A percentile compares a stretch with the other conserved stretches of the same genome.
Evolutionary conservation across 83 land plant genomes (phyloP).

Genomic region (Isoetes engelmannii): DNA sequence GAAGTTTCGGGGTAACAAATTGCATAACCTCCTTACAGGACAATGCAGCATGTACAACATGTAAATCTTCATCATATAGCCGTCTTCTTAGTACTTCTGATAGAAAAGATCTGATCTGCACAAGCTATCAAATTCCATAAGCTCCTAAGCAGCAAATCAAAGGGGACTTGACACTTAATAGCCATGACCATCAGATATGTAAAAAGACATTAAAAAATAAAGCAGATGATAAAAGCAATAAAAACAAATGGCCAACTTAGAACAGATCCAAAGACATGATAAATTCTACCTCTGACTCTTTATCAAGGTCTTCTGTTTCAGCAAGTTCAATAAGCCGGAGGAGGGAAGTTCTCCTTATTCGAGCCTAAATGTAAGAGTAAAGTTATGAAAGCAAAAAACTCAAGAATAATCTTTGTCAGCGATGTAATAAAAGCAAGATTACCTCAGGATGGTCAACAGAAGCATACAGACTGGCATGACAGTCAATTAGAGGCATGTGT

Average conservation of each 20-base stretch:
- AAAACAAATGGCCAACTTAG: too few relatives aligned
- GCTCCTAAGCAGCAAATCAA: neutral
- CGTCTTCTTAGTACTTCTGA: conserved; percentile 46
- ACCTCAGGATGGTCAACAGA: conserved; percentile 69
- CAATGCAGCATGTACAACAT: conserved; percentile 54
- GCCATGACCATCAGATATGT: too few relatives aligned
- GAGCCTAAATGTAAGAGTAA: conserved; percentile 12
- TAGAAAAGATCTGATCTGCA: conserved; percentile 34
- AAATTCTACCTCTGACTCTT: conserved; percentile 2
- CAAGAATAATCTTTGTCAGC: conserved; percentile 11
- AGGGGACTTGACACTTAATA: too few relatives aligned
- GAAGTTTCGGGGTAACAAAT: conserved; percentile 22
- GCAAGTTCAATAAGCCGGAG: conserved; percentile 18
- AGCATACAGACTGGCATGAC: conserved; percentile 52
- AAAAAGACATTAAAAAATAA: neutral
- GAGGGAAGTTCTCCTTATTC: conserved; percentile 21
- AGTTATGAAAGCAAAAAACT: neutral
- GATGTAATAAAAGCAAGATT: conserved; percentile 3
- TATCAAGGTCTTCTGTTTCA: neutral
- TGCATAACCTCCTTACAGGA: conserved; percentile 40
- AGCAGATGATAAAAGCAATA: neutral
- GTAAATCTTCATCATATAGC: conserved; percentile 62
- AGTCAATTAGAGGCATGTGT: conserved; percentile 37
- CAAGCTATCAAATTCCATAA: neutral
- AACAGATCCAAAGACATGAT: neutral